Percentiles rank a stretch among this genome's conserved stretches.
Conservation (phyloP, 1,284 basidiomycete species). For the Ustilago trichophora region DNA sequence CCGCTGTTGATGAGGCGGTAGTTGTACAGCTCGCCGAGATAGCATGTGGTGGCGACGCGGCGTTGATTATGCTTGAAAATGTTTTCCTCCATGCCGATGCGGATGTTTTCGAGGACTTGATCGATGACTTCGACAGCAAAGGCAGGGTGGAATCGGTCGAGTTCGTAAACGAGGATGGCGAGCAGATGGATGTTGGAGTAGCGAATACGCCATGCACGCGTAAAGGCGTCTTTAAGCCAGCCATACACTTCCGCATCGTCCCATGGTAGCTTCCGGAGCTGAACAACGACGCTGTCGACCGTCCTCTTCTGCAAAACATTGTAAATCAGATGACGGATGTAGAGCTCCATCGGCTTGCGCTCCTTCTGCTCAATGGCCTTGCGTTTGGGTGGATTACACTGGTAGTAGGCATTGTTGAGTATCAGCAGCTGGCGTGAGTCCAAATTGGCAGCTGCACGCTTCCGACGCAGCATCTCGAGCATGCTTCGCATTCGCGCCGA, state of each 20-base stretch:
- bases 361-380: slow-evolving; percentile 83
- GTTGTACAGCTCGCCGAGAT: slow-evolving; percentile 95
- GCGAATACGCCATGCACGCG: slow-evolving; percentile 95
- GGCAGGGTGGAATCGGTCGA: slow-evolving; percentile 88
- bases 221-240: slow-evolving; percentile 79
- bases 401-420: slow-evolving; percentile 98
- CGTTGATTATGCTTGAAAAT: slow-evolving; percentile 94
- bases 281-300: slow-evolving; percentile 89
- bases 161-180: slow-evolving; percentile 90
- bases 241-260: slow-evolving; percentile 73
- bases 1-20: slow-evolving; percentile 89
- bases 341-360: slow-evolving; percentile 86
- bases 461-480: slow-evolving; percentile 92
- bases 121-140: slow-evolving; percentile 90
- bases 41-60: slow-evolving; percentile 87
- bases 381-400: slow-evolving; percentile 97
- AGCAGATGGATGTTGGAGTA: slow-evolving; percentile 88
- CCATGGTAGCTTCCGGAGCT: slow-evolving; percentile 94
- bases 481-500: slow-evolving; percentile 75
- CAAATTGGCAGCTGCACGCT: slow-evolving; percentile 89
- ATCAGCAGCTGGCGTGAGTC: slow-evolving; percentile 88
- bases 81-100: slow-evolving; percentile 86
- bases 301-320: slow-evolving; percentile 89
- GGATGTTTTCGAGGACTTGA: slow-evolving; percentile 90
- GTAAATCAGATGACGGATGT: slow-evolving; percentile 90